Conservation (phyloP, 805 yeast species). For the Zygotorulaspora chibaensis region DNA sequence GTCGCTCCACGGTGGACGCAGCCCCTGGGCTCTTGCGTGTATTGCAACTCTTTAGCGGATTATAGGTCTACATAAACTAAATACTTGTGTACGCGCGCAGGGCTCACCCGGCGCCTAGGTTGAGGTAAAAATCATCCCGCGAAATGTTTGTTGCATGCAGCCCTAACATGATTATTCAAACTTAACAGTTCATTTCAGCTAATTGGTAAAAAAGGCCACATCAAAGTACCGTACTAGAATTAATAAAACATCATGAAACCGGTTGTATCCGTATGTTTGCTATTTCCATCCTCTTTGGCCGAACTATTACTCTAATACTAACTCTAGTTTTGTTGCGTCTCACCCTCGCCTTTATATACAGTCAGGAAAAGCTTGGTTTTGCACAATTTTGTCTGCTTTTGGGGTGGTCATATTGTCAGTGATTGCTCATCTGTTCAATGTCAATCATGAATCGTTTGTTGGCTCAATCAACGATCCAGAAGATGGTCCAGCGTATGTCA, state of each 20-base stretch:
- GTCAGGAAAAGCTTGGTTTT: constrained; percentile 90
- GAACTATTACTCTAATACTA: neutral
- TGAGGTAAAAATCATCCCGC: too few species aligned
- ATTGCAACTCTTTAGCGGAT: too few species aligned
- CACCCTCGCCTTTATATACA: neutral
- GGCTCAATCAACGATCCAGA: constrained; percentile 89
- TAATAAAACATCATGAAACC: constrained; percentile 38
- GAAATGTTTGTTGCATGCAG: neutral
- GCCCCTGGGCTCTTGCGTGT: too few species aligned
- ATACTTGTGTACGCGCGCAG: too few species aligned
- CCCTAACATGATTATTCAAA: neutral
- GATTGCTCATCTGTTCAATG: constrained; percentile 75
- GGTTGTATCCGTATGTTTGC: constrained; percentile 44
- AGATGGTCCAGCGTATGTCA: constrained; percentile 71
- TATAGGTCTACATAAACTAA: too few species aligned
- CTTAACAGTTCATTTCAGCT: neutral
- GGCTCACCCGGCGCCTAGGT: too few species aligned
- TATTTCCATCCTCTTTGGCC: neutral
- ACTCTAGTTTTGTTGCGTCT: neutral
- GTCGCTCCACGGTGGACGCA: too few species aligned
- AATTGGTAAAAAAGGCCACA: neutral
- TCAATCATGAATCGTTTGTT: constrained; percentile 84
- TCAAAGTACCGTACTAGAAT: constrained; percentile 1
- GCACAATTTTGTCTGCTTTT: constrained; percentile 88
- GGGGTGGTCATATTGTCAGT: constrained; percentile 84